Percentiles rank a stretch among this genome's conserved stretches.
Evolutionary conservation across 495 filamentous ascomycete genomes (phyloP).

Genomic region (Barbatosphaeria neglecta): DNA sequence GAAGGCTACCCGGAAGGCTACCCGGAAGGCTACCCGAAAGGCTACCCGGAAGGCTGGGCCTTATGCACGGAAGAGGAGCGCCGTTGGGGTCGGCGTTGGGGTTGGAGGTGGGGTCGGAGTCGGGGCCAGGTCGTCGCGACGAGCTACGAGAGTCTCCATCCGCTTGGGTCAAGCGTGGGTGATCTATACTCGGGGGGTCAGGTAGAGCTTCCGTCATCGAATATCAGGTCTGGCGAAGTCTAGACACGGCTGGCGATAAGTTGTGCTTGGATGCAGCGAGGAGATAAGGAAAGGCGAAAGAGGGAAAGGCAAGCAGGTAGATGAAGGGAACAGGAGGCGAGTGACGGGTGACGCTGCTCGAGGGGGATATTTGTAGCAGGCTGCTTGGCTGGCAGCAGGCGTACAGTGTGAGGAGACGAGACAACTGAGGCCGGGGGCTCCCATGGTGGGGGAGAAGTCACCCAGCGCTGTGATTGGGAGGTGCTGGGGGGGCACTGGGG

Average conservation of each 20-base stretch:
- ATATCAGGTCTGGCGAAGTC: slow-evolving; percentile 1
- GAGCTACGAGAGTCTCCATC: slow-evolving; percentile 37
- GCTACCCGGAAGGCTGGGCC: not conserved
- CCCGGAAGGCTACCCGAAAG: not conserved
- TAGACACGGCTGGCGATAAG: not conserved
- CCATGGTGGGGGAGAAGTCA: too few relatives aligned
- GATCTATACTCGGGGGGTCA: slow-evolving; percentile 40
- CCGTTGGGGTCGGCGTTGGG: slow-evolving; percentile 16
- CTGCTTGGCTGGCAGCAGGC: too few relatives aligned
- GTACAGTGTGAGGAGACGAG: too few relatives aligned
- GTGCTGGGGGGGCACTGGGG: too few relatives aligned
- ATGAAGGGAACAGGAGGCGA: not conserved
- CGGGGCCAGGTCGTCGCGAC: slow-evolving; percentile 22
- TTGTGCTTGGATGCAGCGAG: not conserved
- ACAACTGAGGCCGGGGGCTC: too few relatives aligned
- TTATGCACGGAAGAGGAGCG: not conserved
- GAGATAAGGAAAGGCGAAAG: not conserved
- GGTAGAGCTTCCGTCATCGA: slow-evolving; percentile 57
- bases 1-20: not conserved
- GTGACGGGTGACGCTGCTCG: too few relatives aligned
- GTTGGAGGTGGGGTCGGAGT: slow-evolving; percentile 19
- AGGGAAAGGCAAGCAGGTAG: not conserved
- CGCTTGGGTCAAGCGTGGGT: slow-evolving; percentile 44
- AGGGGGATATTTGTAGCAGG: too few relatives aligned
- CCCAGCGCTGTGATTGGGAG: too few relatives aligned